Evolutionary conservation across 2,329 filamentous ascomycete genomes (phyloP).

Genomic region (Lachnellula occidentalis): DNA sequence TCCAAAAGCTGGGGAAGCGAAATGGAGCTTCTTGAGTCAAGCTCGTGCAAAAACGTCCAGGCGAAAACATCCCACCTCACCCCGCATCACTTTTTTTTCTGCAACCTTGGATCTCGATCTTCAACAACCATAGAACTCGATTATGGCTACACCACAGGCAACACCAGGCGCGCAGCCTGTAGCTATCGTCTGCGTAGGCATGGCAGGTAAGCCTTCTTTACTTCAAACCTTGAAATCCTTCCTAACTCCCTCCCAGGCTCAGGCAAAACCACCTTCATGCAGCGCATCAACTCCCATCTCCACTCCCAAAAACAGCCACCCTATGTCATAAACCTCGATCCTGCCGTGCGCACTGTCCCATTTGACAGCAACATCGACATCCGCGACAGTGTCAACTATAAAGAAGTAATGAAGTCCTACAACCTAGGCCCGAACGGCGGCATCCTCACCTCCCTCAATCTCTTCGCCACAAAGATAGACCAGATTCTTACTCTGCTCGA

Average conservation of each 20-base stretch:
- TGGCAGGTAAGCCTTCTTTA: slow-evolving; percentile 61
- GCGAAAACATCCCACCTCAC: slow-evolving; percentile 19
- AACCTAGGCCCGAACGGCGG: slow-evolving; percentile 96
- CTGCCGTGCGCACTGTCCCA: slow-evolving; percentile 85
- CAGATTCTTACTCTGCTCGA: slow-evolving; percentile 86
- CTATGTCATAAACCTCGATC: slow-evolving; percentile 96
- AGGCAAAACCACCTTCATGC: slow-evolving; percentile 99
- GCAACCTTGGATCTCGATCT: slow-evolving; percentile 1
- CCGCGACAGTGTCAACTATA: slow-evolving; percentile 97
- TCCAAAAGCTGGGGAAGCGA: neutral
- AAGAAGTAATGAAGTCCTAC: slow-evolving; percentile 99
- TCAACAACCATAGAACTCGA: slow-evolving; percentile 4
- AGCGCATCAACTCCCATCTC: slow-evolving; percentile 90
- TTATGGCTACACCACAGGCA: slow-evolving; percentile 36
- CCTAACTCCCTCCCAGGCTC: slow-evolving; percentile 52
- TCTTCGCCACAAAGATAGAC: slow-evolving; percentile 97
- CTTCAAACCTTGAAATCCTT: neutral
- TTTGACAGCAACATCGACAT: slow-evolving; percentile 99
- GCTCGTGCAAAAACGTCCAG: slow-evolving; percentile 2
- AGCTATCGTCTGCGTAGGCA: slow-evolving; percentile 89
- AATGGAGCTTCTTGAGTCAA: slow-evolving; percentile 4
- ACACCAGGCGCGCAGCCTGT: slow-evolving; percentile 48
- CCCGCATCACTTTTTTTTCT: slow-evolving; percentile 16
- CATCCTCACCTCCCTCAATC: slow-evolving; percentile 89
- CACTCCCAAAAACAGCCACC: slow-evolving; percentile 75